Evolutionary conservation across 106 monocot species (phyloP).

Genomic region (Posidonia australis): DNA sequence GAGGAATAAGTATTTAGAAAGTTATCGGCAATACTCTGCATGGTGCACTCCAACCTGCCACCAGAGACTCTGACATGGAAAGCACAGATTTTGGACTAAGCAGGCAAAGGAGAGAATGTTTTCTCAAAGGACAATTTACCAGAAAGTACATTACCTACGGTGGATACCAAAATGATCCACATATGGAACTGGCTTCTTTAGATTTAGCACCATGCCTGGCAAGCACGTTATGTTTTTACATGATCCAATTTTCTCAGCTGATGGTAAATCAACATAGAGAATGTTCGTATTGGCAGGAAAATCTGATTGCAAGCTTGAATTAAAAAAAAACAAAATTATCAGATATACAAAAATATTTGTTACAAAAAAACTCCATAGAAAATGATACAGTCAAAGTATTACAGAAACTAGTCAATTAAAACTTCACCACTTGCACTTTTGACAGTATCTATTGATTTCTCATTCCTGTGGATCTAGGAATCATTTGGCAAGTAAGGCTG

Average conservation of each 20-base stretch:
- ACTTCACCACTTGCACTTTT: too few relatives aligned
- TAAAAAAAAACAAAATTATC: conserved; percentile 17
- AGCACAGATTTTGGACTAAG: neutral
- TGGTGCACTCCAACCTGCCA: conserved; percentile 93
- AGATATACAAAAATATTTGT: neutral
- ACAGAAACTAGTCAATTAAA: neutral
- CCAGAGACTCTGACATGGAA: conserved; percentile 59
- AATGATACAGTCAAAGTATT: neutral
- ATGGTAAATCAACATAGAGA: conserved; percentile 82
- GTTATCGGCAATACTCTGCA: conserved; percentile 92
- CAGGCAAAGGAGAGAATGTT: neutral
- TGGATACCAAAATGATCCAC: conserved; percentile 64
- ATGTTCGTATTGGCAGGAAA: conserved; percentile 96
- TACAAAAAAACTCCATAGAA: neutral
- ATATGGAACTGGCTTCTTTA: conserved; percentile 73
- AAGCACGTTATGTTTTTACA: conserved; percentile 53
- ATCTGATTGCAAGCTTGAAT: conserved; percentile 53
- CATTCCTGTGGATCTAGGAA: too few relatives aligned
- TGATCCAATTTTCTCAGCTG: conserved; percentile 83
- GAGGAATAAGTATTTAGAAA: conserved; percentile 57
- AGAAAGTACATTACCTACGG: conserved; percentile 45
- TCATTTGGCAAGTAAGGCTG: too few relatives aligned
- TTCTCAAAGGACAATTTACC: neutral
- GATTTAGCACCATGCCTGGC: conserved; percentile 90
- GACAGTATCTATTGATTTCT: too few relatives aligned